Percentiles rank a stretch among this genome's conserved stretches.
phyloP scores from a whole-genome alignment of 75 land plant genomes.

The Ceratopteris richardii region DNA sequence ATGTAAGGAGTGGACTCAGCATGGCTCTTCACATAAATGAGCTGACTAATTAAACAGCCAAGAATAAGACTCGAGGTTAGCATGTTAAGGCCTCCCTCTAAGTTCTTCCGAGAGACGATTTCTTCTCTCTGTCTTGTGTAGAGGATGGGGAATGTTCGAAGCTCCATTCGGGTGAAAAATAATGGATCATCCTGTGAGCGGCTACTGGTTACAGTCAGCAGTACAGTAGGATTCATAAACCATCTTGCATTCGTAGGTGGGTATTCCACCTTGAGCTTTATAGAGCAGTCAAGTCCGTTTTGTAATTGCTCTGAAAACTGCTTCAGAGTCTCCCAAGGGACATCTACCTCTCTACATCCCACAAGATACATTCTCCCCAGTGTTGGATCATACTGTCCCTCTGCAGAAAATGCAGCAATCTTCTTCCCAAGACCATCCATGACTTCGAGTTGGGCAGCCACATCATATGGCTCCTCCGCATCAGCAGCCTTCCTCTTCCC shows the following conservation, averaged over 20 bases:
- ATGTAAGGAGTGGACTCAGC: conserved; percentile 40
- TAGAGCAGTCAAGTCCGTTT: conserved; percentile 51
- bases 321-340: conserved; percentile 25
- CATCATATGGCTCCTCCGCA: conserved; percentile 25
- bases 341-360: conserved; percentile 49
- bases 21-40: conserved; percentile 31
- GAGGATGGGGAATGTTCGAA: conserved; percentile 49
- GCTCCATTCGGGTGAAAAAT: conserved; percentile 26
- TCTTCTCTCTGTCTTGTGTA: conserved; percentile 50
- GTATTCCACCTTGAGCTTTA: conserved; percentile 42
- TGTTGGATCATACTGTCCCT: conserved; percentile 54
- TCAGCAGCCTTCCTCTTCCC: too few species aligned
- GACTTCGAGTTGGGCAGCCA: conserved; percentile 43
- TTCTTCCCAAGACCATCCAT: conserved; percentile 13
- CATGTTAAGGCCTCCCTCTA: conserved; percentile 45
- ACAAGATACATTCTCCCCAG: conserved; percentile 51
- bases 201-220: conserved; percentile 39
- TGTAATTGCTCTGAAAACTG: conserved; percentile 40
- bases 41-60: conserved; percentile 42
- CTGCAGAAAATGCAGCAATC: conserved; percentile 29
- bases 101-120: conserved; percentile 41
- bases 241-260: conserved; percentile 54
- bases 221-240: conserved; percentile 46
- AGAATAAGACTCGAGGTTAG: conserved; percentile 41
- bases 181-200: conserved; percentile 44